A percentile compares a stretch with the other conserved stretches of the same genome.
phyloP scores from a whole-genome alignment of 768 basidiomycete genomes.

The Sporobolomyces phaffii region DNA sequence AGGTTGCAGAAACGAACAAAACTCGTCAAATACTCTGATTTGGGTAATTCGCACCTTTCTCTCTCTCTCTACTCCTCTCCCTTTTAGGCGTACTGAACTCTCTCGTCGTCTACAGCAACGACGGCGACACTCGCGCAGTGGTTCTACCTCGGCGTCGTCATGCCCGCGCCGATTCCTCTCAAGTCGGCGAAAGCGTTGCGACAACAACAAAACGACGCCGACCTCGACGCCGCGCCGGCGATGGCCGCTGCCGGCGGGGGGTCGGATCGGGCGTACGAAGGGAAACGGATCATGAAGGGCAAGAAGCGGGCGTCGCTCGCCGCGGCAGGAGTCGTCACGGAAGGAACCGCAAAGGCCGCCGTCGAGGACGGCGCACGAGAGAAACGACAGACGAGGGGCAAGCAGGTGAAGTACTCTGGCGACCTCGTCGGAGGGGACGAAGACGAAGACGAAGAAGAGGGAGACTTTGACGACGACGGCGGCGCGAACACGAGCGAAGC shows the following conservation, averaged over 20 bases:
- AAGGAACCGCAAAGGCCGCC: not conserved
- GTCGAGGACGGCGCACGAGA: not conserved
- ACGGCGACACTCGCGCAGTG: slow-evolving; percentile 7
- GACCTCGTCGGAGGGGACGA: slow-evolving; percentile 14
- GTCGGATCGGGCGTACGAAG: not conserved
- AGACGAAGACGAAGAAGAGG: not conserved
- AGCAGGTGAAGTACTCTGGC: slow-evolving; percentile 7
- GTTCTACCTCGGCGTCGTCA: slow-evolving; percentile 34
- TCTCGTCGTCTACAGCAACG: slow-evolving; percentile 7
- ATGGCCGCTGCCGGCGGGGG: not conserved
- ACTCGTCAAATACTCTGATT: slow-evolving; percentile 46
- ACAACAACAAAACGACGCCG: slow-evolving; percentile 2
- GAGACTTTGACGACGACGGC: not conserved
- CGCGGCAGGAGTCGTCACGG: not conserved
- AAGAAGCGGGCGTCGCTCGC: not conserved
- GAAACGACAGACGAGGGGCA: slow-evolving; percentile 16
- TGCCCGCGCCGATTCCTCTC: slow-evolving; percentile 1
- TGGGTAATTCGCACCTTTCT: slow-evolving; percentile 41
- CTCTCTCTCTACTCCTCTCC: not conserved
- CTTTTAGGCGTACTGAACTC: not conserved
- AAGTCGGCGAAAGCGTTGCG: not conserved
- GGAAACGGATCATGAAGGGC: not conserved
- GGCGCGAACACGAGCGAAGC: not conserved
- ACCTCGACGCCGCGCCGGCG: not conserved
- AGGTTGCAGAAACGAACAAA: slow-evolving; percentile 45